Percentiles rank a stretch among this genome's conserved stretches.
These are phyloP conservation scores for Echeveria elegans DNA, from an alignment of 164 flowering plant genomes.

Conservation along the genomic window DNA sequence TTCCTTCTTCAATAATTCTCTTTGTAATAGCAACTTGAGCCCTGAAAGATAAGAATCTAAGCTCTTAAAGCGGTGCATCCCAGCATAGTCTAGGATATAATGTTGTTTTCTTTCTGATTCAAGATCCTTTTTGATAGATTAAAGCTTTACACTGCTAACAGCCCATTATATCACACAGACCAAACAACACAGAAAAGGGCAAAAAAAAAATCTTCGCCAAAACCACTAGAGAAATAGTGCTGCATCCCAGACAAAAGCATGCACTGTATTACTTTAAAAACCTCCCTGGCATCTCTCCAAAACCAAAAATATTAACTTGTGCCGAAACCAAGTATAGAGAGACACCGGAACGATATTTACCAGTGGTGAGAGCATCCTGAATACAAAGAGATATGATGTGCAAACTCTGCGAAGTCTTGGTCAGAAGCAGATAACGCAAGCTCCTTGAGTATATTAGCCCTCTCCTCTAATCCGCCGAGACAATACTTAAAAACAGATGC, in stretches of 20 bases:
- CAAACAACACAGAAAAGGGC: no score
- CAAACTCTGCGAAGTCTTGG: slow-evolving; percentile 49
- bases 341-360: slow-evolving; percentile 42
- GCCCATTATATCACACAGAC: no score
- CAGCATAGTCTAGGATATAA: not conserved
- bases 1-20: slow-evolving; percentile 70
- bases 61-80: slow-evolving; percentile 15
- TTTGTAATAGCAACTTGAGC: slow-evolving; percentile 63
- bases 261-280: no score
- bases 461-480: slow-evolving; percentile 59
- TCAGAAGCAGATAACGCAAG: slow-evolving; percentile 44
- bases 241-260: no score
- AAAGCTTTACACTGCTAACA: no score
- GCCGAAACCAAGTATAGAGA: not conserved
- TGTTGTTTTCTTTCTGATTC: not conserved
- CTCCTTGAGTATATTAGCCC: slow-evolving; percentile 62
- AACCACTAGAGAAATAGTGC: no score
- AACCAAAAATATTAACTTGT: not conserved
- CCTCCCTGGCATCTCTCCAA: no score
- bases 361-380: slow-evolving; percentile 86
- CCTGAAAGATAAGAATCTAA: slow-evolving; percentile 17
- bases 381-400: slow-evolving; percentile 61
- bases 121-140: no score
- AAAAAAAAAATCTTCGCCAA: no score
- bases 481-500: slow-evolving; percentile 62